phyloP scores from a whole-genome alignment of 2,329 filamentous ascomycete genomes.

The Fusarium pininemorale region DNA sequence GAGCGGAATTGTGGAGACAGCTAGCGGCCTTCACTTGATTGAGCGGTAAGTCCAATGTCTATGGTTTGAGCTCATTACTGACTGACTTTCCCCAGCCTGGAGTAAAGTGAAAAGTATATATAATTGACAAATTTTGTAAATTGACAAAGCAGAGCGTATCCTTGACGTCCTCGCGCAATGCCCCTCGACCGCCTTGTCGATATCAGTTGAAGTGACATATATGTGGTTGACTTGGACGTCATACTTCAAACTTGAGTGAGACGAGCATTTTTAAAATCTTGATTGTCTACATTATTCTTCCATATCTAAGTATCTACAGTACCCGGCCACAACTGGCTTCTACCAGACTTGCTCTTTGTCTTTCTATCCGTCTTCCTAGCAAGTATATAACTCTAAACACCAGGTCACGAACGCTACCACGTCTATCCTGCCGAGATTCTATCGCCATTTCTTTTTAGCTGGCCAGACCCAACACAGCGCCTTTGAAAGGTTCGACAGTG shows the following conservation, averaged over 20 bases:
- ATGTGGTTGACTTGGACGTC: neutral
- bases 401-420: constrained; percentile 7
- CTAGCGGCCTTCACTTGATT: constrained; percentile 94
- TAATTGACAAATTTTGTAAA: constrained; percentile 25
- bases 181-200: neutral
- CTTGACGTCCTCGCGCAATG: neutral
- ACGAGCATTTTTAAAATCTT: neutral
- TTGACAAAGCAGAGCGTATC: constrained; percentile 28
- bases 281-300: constrained; percentile 2
- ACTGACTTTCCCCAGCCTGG: constrained; percentile 22
- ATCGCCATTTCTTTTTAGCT: constrained; percentile 29
- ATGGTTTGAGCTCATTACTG: neutral
- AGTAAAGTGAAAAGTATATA: constrained; percentile 25
- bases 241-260: neutral
- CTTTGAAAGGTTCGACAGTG: constrained; percentile 57
- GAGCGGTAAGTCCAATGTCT: constrained; percentile 74
- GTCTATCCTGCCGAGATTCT: neutral
- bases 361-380: constrained; percentile 18
- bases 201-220: constrained; percentile 3
- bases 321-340: neutral
- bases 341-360: constrained; percentile 10
- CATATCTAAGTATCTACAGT: constrained; percentile 26
- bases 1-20: constrained; percentile 88
- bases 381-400: constrained; percentile 32
- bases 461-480: constrained; percentile 49